A percentile compares a stretch with the other conserved stretches of the same genome.
These are phyloP conservation scores for Pleurotus tuoliensis DNA, from an alignment of 768 basidiomycete species.

Conservation along the genomic window DNA sequence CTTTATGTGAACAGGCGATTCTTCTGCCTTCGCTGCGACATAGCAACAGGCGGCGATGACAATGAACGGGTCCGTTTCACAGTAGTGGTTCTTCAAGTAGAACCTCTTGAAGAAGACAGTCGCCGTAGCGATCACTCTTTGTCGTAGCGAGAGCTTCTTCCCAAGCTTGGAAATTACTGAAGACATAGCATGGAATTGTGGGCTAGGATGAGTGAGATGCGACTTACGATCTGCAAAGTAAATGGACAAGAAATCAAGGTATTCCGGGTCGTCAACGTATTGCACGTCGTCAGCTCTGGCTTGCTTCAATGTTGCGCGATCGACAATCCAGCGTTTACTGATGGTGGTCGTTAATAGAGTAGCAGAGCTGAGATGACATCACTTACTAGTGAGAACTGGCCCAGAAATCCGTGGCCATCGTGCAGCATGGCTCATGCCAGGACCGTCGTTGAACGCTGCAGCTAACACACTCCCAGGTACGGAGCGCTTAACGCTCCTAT, in stretches of 20 bases:
- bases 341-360: not conserved
- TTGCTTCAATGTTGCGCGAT: conserved; percentile 67
- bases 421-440: not conserved
- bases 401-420: conserved; percentile 92
- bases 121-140: conserved; percentile 91
- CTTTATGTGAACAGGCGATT: conserved; percentile 93
- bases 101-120: conserved; percentile 96
- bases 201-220: not conserved
- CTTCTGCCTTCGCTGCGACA: conserved; percentile 96
- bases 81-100: conserved; percentile 92
- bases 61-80: conserved; percentile 92
- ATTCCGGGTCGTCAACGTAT: conserved; percentile 75
- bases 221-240: conserved; percentile 81
- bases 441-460: no score
- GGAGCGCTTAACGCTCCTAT: no score
- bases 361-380: not conserved
- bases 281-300: conserved; percentile 76
- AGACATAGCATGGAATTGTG: not conserved
- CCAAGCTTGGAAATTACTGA: conserved; percentile 85
- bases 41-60: conserved; percentile 93
- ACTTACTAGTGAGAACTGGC: conserved; percentile 83
- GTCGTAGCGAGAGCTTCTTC: conserved; percentile 76
- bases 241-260: conserved; percentile 77
- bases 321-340: conserved; percentile 91
- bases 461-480: no score